phyloP scores from a whole-genome alignment of 2,329 filamentous ascomycete species.

The Thelonectria rubi region DNA sequence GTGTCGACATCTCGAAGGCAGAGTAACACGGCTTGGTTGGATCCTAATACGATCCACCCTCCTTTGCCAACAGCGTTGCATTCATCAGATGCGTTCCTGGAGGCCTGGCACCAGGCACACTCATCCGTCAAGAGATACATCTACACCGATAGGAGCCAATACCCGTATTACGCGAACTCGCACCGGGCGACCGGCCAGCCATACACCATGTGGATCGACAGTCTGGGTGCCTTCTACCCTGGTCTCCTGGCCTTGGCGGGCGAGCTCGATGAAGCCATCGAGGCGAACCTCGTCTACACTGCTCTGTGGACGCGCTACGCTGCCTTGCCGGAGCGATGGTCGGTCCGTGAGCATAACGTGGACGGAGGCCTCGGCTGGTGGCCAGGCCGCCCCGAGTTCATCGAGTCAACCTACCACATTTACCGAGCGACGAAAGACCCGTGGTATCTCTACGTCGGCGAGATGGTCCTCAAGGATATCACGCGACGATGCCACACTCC shows the following conservation, averaged over 20 bases:
- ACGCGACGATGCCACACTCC: conserved; percentile 86
- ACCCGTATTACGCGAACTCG: conserved; percentile 92
- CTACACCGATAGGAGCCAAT: conserved; percentile 79
- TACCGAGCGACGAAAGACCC: conserved; percentile 93
- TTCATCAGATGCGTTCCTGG: conserved; percentile 79
- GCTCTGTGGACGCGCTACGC: conserved; percentile 95
- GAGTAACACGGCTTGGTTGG: conserved; percentile 60
- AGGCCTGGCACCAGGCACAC: conserved; percentile 86
- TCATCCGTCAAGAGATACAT: conserved; percentile 88
- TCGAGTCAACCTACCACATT: conserved; percentile 96
- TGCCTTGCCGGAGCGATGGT: conserved; percentile 95
- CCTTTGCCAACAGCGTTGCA: conserved; percentile 72
- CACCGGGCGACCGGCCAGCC: conserved; percentile 89
- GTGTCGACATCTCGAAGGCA: conserved; percentile 50
- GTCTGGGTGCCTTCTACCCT: conserved; percentile 93
- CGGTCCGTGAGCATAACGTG: conserved; percentile 81
- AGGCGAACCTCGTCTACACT: conserved; percentile 88
- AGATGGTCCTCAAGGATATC: conserved; percentile 93
- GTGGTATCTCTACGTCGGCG: conserved; percentile 95
- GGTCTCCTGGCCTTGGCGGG: conserved; percentile 87
- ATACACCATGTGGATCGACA: conserved; percentile 94
- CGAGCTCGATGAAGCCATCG: conserved; percentile 88
- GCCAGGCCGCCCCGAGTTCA: conserved; percentile 94
- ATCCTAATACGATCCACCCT: conserved; percentile 69
- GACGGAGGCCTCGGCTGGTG: conserved; percentile 93